Conservation (phyloP, 2,329 filamentous ascomycete species). For the Botrytis hyacinthi region DNA sequence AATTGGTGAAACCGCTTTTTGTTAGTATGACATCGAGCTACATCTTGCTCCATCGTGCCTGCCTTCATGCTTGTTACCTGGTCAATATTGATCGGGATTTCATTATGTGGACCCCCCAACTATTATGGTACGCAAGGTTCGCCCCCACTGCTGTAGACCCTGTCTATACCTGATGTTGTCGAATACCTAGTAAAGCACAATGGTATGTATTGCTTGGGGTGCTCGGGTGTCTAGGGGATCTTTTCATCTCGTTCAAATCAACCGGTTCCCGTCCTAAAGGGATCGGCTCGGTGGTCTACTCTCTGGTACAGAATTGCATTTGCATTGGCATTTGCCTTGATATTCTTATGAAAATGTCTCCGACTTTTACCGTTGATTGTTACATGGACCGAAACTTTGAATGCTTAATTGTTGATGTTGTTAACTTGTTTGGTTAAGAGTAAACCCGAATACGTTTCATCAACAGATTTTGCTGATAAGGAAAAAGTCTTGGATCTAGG, state of each 20-base stretch:
- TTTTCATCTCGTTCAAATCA: background rate
- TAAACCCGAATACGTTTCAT: background rate
- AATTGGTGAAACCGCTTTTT: background rate
- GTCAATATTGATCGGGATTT: background rate
- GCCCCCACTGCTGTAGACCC: background rate
- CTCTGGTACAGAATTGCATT: background rate
- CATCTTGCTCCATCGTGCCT: background rate
- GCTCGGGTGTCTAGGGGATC: background rate
- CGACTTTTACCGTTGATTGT: background rate
- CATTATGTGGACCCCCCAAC: background rate
- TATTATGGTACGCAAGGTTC: background rate
- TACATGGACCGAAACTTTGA: background rate
- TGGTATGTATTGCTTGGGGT: background rate
- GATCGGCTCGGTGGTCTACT: constrained; percentile 1
- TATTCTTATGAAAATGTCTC: background rate
- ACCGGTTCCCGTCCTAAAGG: background rate
- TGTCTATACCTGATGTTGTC: background rate
- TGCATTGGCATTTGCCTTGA: background rate
- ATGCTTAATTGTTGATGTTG: background rate
- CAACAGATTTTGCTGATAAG: background rate
- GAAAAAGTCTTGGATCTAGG: background rate
- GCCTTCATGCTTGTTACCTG: background rate
- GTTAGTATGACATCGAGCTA: constrained; percentile 15
- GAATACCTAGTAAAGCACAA: background rate
- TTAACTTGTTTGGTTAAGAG: background rate